Base-by-base conservation (phyloP, 768 basidiomycete species). In the Panellus pusillus region DNA sequence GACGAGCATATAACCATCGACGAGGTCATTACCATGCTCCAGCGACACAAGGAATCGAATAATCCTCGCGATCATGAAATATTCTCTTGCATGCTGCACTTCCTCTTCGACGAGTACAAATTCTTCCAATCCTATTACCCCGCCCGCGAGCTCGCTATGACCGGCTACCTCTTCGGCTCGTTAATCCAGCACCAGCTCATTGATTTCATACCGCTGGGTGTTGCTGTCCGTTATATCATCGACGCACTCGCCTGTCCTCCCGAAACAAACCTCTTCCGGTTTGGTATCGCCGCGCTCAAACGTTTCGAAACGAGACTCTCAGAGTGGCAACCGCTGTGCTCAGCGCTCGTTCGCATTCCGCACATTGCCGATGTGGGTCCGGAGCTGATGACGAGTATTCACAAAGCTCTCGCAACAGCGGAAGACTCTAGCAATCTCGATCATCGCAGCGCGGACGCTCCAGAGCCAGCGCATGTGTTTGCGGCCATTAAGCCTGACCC, bases 31-130 rank as follows among this genome's bases (percentile, higher is more conserved):
- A 73, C 81, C 24, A 85, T 93, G 73, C 84, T 99, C 24, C 89
- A 91, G 70, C 82, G 86, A 50, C 83, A 86, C 75, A 93, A 95
- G 66, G 82, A 80, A 45, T 95, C 94, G 28, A 78, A 82, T 29
- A 91, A 88, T 61, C 72, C 86, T 41, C 84, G 86, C 51, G 94
- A 98, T 62, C 93, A 96, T 68, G 93, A 98, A 72, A 84, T 97
- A 57, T 98, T 98, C 67, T 97, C 94, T n/a, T 98, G 94, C 82
- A 97, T 97, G 86, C 87, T 99, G 46, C 95, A 98, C 75, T 96
- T 97, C 78, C 83, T 99, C 40, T 98, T 99, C 72, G 97, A 98
- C 82, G 97, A 99, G 74, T 97, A 97, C 84, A 95, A 94, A 66
- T 99, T 98, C 79, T 97, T 98, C 83, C 93, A 96, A 67, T 89